Conservation (phyloP, 208 protist species). For the Novymonas esmeraldas region DNA sequence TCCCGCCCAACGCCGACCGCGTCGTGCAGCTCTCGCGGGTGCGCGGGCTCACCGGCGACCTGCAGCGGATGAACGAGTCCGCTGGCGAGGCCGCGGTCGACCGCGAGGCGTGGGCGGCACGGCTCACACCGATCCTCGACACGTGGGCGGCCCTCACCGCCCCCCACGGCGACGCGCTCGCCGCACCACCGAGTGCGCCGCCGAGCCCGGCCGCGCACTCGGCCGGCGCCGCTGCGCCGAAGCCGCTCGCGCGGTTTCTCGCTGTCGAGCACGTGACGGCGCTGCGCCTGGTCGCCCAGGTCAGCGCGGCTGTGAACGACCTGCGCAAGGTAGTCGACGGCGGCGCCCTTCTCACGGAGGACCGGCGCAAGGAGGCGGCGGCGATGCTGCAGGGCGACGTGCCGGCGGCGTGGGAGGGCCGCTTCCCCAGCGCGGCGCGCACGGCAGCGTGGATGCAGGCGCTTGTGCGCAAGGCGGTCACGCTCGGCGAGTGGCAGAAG, state of each 20-base stretch:
- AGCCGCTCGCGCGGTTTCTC: conserved; percentile 92
- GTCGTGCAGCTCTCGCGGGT: conserved; percentile 88
- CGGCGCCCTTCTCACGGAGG: conserved; percentile 82
- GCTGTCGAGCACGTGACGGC: conserved; percentile 81
- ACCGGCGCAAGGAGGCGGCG: conserved; percentile 71
- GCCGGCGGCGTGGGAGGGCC: conserved; percentile 84
- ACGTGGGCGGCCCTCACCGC: conserved; percentile 82
- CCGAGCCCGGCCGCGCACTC: conserved; percentile 7
- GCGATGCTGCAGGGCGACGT: conserved; percentile 88
- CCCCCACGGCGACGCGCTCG: conserved; percentile 66
- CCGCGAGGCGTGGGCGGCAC: conserved; percentile 87
- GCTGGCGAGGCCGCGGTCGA: conserved; percentile 64
- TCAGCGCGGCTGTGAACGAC: conserved; percentile 81
- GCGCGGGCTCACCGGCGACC: conserved; percentile 67
- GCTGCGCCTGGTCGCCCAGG: conserved; percentile 63
- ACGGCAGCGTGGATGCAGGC: conserved; percentile 88
- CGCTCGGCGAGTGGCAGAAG: conserved; percentile 75
- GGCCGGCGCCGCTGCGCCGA: conserved; percentile 22
- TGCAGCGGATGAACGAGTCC: conserved; percentile 85
- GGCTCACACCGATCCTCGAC: conserved; percentile 84
- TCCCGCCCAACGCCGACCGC: conserved; percentile 95
- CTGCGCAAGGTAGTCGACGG: conserved; percentile 91
- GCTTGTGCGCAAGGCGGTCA: conserved; percentile 79
- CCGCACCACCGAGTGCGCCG: conserved; percentile 21
- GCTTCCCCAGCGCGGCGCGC: conserved; percentile 86